These are phyloP conservation scores for Kodamaea kaohsiungensis DNA, from an alignment of 805 yeast genomes.

Conservation along the genomic window DNA sequence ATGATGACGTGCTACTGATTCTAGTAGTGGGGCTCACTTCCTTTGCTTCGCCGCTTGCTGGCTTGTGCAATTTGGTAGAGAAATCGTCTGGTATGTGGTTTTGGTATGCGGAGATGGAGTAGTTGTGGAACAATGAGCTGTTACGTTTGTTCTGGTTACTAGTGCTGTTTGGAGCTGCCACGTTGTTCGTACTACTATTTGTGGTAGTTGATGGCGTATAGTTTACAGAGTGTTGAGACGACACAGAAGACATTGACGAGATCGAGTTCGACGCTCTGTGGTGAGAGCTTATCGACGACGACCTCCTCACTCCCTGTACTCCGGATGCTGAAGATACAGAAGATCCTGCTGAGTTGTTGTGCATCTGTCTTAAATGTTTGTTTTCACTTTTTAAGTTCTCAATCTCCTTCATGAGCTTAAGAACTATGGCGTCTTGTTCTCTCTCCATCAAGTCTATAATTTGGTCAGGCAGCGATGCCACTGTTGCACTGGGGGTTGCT, in stretches of 20 bases:
- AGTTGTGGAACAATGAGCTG: constrained; percentile 13
- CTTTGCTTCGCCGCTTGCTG: constrained; percentile 1
- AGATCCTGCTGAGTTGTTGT: background rate
- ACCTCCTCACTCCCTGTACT: constrained; percentile 10
- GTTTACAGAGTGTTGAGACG: constrained; percentile 8
- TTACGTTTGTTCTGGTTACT: constrained; percentile 11
- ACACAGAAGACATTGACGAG: constrained; percentile 9
- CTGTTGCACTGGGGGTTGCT: background rate
- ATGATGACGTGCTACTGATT: background rate
- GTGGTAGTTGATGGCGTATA: background rate
- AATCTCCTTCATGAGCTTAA: constrained; percentile 66
- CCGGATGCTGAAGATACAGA: background rate
- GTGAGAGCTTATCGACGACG: constrained; percentile 16
- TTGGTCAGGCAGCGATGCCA: constrained; percentile 33
- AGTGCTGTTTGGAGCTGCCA: background rate
- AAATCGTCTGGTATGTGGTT: constrained; percentile 8
- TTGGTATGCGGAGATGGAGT: constrained; percentile 7
- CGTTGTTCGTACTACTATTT: background rate
- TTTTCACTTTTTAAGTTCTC: constrained; percentile 54
- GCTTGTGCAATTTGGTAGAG: constrained; percentile 8
- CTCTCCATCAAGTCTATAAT: constrained; percentile 64
- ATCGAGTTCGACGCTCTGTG: constrained; percentile 12
- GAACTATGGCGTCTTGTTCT: constrained; percentile 75
- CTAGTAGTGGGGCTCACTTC: constrained; percentile 13
- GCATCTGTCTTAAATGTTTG: constrained; percentile 28